Evolutionary conservation across 805 yeast genomes (phyloP).

Genomic region (Cyberlindnera mycetangii): DNA sequence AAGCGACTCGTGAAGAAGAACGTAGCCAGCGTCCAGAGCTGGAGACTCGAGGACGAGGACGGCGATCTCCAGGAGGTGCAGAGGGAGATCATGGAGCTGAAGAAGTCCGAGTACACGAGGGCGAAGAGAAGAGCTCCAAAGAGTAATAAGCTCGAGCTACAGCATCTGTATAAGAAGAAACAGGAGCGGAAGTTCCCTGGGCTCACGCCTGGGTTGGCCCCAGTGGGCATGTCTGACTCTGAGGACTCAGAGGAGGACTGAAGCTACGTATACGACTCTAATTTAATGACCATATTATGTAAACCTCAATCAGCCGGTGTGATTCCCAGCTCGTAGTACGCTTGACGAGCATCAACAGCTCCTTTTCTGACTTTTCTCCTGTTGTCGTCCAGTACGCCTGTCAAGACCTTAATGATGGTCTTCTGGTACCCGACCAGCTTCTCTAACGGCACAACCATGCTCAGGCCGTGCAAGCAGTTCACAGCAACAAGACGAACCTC

Average conservation of each 20-base stretch:
- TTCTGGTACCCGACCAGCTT: slow-evolving; percentile 47
- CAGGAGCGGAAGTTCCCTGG: slow-evolving; percentile 46
- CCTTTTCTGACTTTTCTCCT: slow-evolving; percentile 71
- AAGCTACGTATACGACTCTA: background rate
- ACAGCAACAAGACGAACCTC: slow-evolving; percentile 56
- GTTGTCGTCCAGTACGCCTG: slow-evolving; percentile 63
- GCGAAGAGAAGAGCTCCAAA: slow-evolving; percentile 24
- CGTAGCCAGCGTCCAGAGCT: slow-evolving; percentile 36
- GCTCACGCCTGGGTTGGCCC: slow-evolving; percentile 83
- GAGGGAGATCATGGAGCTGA: slow-evolving; percentile 40
- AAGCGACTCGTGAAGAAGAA: slow-evolving; percentile 36
- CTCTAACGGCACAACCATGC: slow-evolving; percentile 36
- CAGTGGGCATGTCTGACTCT: slow-evolving; percentile 65
- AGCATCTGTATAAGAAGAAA: slow-evolving; percentile 31
- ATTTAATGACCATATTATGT: background rate
- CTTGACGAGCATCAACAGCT: slow-evolving; percentile 79
- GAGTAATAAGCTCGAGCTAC: slow-evolving; percentile 25
- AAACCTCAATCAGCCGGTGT: slow-evolving; percentile 31
- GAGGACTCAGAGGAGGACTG: slow-evolving; percentile 34
- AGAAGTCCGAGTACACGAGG: slow-evolving; percentile 34
- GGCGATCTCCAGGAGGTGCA: slow-evolving; percentile 37
- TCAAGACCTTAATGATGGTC: slow-evolving; percentile 43
- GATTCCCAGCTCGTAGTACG: slow-evolving; percentile 53
- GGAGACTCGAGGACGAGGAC: slow-evolving; percentile 43
- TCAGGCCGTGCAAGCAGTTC: slow-evolving; percentile 50